Conservation (phyloP, 1,284 basidiomycete species). For the Fomitopsis pinicola region DNA sequence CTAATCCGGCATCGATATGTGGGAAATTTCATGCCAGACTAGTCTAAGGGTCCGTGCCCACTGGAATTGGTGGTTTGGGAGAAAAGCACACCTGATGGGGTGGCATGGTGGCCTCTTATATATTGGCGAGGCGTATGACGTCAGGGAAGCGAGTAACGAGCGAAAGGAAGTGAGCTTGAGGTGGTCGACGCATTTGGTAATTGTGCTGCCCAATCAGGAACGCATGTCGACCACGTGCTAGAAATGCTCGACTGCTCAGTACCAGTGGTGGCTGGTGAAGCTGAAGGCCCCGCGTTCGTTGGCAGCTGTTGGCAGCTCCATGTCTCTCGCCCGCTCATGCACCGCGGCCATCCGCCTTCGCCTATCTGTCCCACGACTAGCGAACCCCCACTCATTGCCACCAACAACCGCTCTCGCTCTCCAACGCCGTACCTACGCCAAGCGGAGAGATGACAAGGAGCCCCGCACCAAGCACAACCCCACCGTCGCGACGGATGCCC, state of each 20-base stretch:
- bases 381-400: not conserved
- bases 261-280: too few species aligned
- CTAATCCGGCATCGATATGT: too few species aligned
- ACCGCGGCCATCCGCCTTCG: not conserved
- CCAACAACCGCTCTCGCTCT: not conserved
- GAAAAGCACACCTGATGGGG: not conserved
- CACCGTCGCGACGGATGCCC: slow-evolving; percentile 16
- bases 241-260: not conserved
- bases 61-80: not conserved
- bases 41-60: too few species aligned
- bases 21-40: too few species aligned
- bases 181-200: not conserved
- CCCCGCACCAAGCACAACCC: slow-evolving; percentile 1
- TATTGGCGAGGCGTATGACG: not conserved
- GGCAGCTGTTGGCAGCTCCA: not conserved
- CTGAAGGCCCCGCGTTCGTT: not conserved
- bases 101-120: not conserved
- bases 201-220: not conserved
- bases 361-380: not conserved
- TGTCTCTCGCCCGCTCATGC: not conserved
- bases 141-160: not conserved
- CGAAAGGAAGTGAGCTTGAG: not conserved
- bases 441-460: slow-evolving; percentile 11
- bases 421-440: slow-evolving; percentile 3
- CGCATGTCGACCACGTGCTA: not conserved